Conservation (phyloP, 768 basidiomycete species). For the Paxillus rubicundulus region DNA sequence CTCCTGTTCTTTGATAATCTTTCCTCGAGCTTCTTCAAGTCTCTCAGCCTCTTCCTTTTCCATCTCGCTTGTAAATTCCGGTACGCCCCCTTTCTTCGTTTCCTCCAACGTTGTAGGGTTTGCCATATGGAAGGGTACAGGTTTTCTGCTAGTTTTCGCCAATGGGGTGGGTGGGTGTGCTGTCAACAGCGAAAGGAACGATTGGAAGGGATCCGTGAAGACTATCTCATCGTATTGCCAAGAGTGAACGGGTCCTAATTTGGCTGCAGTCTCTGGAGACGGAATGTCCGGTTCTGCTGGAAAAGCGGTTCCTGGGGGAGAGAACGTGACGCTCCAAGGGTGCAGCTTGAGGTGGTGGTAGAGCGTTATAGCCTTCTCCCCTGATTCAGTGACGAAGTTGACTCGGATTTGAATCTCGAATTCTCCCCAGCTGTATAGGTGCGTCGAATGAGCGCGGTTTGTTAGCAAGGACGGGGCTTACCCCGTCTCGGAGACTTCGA, state of each 20-base stretch:
- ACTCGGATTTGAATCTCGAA: slow-evolving; percentile 95
- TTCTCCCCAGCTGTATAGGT: slow-evolving; percentile 81
- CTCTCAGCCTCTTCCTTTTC: slow-evolving; percentile 83
- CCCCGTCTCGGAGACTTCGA: slow-evolving; percentile 96
- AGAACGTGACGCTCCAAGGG: slow-evolving; percentile 63
- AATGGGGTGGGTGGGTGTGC: slow-evolving; percentile 82
- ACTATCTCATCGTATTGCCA: slow-evolving; percentile 99
- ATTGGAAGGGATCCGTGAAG: slow-evolving; percentile 88
- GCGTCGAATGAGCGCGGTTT: not conserved
- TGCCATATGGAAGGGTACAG: slow-evolving; percentile 72
- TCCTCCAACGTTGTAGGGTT: slow-evolving; percentile 60
- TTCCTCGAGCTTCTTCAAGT: slow-evolving; percentile 72
- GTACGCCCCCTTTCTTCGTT: slow-evolving; percentile 58
- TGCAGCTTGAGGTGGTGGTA: slow-evolving; percentile 96
- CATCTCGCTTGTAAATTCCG: slow-evolving; percentile 85
- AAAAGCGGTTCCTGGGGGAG: slow-evolving; percentile 11
- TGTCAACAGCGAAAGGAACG: slow-evolving; percentile 79
- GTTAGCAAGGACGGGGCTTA: slow-evolving; percentile 26
- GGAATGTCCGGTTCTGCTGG: slow-evolving; percentile 62
- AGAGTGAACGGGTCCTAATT: slow-evolving; percentile 79
- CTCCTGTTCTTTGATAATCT: slow-evolving; percentile 73
- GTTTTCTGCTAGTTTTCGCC: slow-evolving; percentile 55
- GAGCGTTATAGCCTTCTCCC: slow-evolving; percentile 83
- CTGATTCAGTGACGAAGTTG: slow-evolving; percentile 83
- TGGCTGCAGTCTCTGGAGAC: slow-evolving; percentile 62